Evolutionary conservation across 1,139 yeast genomes (phyloP).

Genomic region (Groenewaldozyma sp.): DNA sequence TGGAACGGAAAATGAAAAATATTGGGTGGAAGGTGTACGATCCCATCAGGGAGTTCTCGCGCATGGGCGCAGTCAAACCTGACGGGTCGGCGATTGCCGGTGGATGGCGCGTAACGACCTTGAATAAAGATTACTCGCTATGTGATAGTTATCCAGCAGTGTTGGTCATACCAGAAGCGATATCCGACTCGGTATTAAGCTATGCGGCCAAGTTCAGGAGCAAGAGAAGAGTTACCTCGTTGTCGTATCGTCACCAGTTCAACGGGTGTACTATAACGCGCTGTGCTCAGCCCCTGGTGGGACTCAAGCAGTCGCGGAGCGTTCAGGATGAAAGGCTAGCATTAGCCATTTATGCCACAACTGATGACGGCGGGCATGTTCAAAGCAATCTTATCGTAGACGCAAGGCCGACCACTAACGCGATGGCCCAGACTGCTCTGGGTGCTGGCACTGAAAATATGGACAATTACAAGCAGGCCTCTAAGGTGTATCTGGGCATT

Average conservation of each 20-base stretch:
- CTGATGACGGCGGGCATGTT: conserved; percentile 18
- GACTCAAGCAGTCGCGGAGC: conserved; percentile 78
- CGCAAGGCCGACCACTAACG: conserved; percentile 86
- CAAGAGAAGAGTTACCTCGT: conserved; percentile 72
- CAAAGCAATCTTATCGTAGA: conserved; percentile 72
- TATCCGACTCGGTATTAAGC: conserved; percentile 72
- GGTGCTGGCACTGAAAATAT: conserved; percentile 96
- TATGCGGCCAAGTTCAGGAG: conserved; percentile 85
- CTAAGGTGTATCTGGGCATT: conserved; percentile 75
- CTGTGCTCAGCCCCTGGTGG: conserved; percentile 90
- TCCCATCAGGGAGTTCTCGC: conserved; percentile 50
- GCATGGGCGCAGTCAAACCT: conserved; percentile 37
- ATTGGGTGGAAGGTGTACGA: conserved; percentile 76
- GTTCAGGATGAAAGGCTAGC: conserved; percentile 84
- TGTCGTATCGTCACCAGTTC: conserved; percentile 62
- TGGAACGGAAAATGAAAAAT: conserved; percentile 39
- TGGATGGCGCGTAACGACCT: conserved; percentile 60
- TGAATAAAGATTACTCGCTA: conserved; percentile 58
- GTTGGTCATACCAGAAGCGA: conserved; percentile 59
- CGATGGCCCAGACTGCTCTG: conserved; percentile 91
- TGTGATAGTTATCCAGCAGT: conserved; percentile 68
- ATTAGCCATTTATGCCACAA: conserved; percentile 52
- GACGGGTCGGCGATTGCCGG: conserved; percentile 7
- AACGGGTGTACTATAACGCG: conserved; percentile 75
- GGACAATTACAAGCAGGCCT: conserved; percentile 64